A percentile compares a stretch with the other conserved stretches of the same genome.
phyloP scores from a whole-genome alignment of 129 eudicot species.

The Sambucus nigra region DNA sequence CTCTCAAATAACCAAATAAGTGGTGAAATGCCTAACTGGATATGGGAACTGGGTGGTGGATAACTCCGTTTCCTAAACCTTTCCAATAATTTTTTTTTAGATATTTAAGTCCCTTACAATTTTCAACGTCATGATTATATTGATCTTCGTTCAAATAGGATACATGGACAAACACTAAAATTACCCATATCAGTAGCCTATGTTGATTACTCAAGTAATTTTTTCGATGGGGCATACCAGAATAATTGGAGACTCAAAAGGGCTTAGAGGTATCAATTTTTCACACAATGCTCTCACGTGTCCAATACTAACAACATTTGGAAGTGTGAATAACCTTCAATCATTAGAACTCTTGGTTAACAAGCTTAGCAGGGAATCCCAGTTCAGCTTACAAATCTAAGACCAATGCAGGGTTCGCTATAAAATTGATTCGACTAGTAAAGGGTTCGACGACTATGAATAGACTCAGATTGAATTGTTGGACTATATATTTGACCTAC shows the following conservation, averaged over 20 bases:
- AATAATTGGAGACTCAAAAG: slow-evolving; percentile 33
- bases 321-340: slow-evolving; percentile 36
- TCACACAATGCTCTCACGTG: slow-evolving; percentile 49
- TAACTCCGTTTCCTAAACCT: slow-evolving; percentile 29
- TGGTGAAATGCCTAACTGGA: slow-evolving; percentile 64
- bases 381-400: slow-evolving; percentile 11
- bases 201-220: slow-evolving; percentile 53
- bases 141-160: slow-evolving; percentile 45
- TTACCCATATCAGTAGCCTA: slow-evolving; percentile 28
- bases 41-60: slow-evolving; percentile 38
- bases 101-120: slow-evolving; percentile 24
- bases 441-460: too few species aligned
- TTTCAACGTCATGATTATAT: slow-evolving; percentile 20
- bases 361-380: slow-evolving; percentile 47
- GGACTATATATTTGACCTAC: too few species aligned
- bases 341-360: slow-evolving; percentile 63
- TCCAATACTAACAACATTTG: slow-evolving; percentile 44
- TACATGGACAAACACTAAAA: slow-evolving; percentile 39
- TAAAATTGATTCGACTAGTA: too few species aligned
- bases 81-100: slow-evolving; percentile 32
- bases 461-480: too few species aligned
- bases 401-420: too few species aligned
- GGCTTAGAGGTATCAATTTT: slow-evolving; percentile 40
- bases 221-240: slow-evolving; percentile 51
- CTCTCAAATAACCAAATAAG: slow-evolving; percentile 57